phyloP scores from a whole-genome alignment of 208 protist genomes.

The Polymyxa betae region DNA sequence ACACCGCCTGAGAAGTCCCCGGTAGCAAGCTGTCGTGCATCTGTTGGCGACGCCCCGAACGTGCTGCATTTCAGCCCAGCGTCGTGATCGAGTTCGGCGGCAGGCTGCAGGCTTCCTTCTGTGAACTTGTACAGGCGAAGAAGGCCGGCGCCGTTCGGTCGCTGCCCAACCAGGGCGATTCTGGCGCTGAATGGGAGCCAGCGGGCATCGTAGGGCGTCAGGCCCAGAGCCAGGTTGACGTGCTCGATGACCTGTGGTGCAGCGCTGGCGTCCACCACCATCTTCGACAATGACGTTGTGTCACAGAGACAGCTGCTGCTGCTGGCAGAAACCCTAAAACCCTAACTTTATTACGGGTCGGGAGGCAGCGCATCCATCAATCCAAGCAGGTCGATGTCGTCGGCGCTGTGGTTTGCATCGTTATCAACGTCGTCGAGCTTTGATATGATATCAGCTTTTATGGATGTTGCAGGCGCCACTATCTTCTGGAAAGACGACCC shows the following conservation, averaged over 20 bases:
- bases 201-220: constrained; percentile 64
- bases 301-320: not conserved
- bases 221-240: constrained; percentile 50
- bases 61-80: constrained; percentile 65
- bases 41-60: constrained; percentile 63
- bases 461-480: too few relatives aligned
- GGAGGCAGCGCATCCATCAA: too few relatives aligned
- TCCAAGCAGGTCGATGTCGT: too few relatives aligned
- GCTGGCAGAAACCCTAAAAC: not conserved
- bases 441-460: too few relatives aligned
- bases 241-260: constrained; percentile 64
- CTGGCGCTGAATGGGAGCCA: constrained; percentile 66
- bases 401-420: too few relatives aligned
- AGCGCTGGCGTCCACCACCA: not conserved
- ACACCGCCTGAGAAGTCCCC: constrained; percentile 65
- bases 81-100: constrained; percentile 52
- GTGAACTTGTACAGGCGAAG: constrained; percentile 64
- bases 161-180: constrained; percentile 63
- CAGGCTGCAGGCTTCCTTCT: constrained; percentile 49
- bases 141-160: constrained; percentile 62
- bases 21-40: constrained; percentile 60
- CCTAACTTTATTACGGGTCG: too few relatives aligned
- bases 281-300: not conserved
- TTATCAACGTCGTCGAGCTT: too few relatives aligned
- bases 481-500: too few relatives aligned